Evolutionary conservation across 306 rosid genomes (phyloP), one percentile per base, ranked within the genome.

Genomic region (Pachyrhizus erosus): DNA sequence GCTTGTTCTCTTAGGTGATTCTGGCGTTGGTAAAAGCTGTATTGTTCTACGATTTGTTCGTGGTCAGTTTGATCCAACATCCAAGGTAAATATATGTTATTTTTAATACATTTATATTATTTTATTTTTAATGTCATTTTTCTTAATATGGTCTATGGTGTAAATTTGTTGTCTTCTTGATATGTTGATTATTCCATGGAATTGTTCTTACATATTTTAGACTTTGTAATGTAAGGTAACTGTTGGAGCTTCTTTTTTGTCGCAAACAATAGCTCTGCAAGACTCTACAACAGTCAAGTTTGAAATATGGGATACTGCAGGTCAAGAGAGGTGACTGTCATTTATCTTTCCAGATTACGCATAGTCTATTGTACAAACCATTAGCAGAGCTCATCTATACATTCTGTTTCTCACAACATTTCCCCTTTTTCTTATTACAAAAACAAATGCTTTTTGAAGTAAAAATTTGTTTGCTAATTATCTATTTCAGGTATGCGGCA

Each of bases 281-380:
- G 99, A 96, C 87, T 96, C 99, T 52, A 92, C 99, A 37, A 96
- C 98, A 0, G 99, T 96, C 80, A 96, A 96, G 89, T 96, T 96
- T 87, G 99, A 96, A 92, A 96, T 96, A 85, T 96, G 99, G 99
- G 99, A 96, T 83, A 96, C 99, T 52, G 99, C 99, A 82, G 99
- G 99, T 70, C 99, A 96, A 82, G 98, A 96, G 91, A 96, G 99
- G 99, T 96, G 85, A 46, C 77, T 23, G 57, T 54, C 26, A 18
- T 75, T 76, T 42, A 48, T 70, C 76, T 60, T 67, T 82, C 24
- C 40, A 37, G 42, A 21, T 51, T 83, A 26, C 1, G 0, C 81
- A 57, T 18, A 14, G 77, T 18, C 33, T 67, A 42, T 77, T 31
- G 37, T 77, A 34, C 58, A 23, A 42, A 64, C 18, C 45, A 46